Evolutionary conservation across 768 basidiomycete genomes (phyloP), one percentile per base, ranked within the genome.

Genomic region (Tricholomella constricta): DNA sequence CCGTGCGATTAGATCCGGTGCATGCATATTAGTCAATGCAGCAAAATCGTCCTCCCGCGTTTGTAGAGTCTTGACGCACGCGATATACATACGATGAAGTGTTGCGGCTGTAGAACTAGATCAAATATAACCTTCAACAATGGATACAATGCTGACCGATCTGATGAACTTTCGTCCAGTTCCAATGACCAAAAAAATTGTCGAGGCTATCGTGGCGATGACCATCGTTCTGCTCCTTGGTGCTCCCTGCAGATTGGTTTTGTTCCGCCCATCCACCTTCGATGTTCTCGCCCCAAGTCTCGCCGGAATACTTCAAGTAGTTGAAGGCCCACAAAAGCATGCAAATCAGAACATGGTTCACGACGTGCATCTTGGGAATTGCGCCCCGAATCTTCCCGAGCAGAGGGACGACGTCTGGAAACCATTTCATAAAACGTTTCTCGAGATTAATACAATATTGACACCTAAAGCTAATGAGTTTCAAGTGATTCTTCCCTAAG

Each of bases 171-270:
- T 70, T 70, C 2, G 55, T 51, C 64, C 63, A 67, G 42, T 67
- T 71, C 65, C 65, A 66, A 36, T 52, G 59, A 3, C 52, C 52
- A 22, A 51, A 51, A 31, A 55, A 57, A 35, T 64, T 65, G 27
- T 68, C 66, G 3, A 71, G 48, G n/a, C 43, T 61, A 46, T 69
- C 68, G 40, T 71, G 68, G 2, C 65, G 59, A 45, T 71, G 64
- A 0, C 68, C 69, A 23, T 58, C 55, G 37, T 71, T 71, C 56
- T 52, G 51, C 46, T 70, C 61, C 29, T 64, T 65, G 2, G 68
- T 70, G 51, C 63, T 67, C 9, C 62, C 64, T 4, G 55, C 62
- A 5, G 58, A 55, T 37, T 59, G 61, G 36, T 70, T 70, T n/a
- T n/a, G n/a, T n/a, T n/a, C n/a, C n/a, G n/a, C n/a, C n/a, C n/a